phyloP scores from a whole-genome alignment of 352 stramenopile genomes.

The Pythium guiyangense region DNA sequence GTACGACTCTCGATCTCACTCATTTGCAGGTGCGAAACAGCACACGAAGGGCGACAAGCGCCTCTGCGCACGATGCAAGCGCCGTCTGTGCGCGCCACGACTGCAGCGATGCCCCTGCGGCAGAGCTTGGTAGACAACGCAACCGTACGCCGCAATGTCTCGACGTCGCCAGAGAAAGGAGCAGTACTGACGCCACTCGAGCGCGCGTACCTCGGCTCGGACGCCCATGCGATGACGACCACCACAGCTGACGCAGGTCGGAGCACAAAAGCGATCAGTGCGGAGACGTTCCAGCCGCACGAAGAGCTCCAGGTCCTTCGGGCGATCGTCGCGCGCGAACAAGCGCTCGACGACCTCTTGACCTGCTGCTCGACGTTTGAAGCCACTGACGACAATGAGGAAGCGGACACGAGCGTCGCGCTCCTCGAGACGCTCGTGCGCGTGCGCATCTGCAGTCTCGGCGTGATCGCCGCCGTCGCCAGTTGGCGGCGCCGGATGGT shows the following conservation, averaged over 20 bases:
- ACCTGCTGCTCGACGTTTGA: slow-evolving; percentile 46
- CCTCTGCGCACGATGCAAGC: background rate
- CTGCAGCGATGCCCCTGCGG: no score
- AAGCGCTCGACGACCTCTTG: slow-evolving; percentile 47
- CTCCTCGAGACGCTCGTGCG: slow-evolving; percentile 44
- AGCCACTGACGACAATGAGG: slow-evolving; percentile 15
- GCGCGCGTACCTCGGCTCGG: background rate
- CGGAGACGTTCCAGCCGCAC: slow-evolving; percentile 44
- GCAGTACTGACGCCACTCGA: background rate
- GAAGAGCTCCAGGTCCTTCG: slow-evolving; percentile 65
- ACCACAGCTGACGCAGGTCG: background rate
- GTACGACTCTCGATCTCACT: no score
- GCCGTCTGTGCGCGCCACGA: background rate
- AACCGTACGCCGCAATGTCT: no score
- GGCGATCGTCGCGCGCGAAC: slow-evolving; percentile 59
- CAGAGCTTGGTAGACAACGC: background rate
- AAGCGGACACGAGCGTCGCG: slow-evolving; percentile 15
- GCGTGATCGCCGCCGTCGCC: slow-evolving; percentile 50
- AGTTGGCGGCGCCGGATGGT: slow-evolving; percentile 63
- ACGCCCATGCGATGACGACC: background rate
- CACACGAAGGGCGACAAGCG: no score
- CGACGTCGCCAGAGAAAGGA: no score
- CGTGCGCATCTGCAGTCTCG: slow-evolving; percentile 43
- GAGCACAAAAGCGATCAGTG: slow-evolving; percentile 36
- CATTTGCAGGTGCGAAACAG: no score